Evolutionary conservation across 306 rosid species (phyloP).

Genomic region (Abrus precatorius): DNA sequence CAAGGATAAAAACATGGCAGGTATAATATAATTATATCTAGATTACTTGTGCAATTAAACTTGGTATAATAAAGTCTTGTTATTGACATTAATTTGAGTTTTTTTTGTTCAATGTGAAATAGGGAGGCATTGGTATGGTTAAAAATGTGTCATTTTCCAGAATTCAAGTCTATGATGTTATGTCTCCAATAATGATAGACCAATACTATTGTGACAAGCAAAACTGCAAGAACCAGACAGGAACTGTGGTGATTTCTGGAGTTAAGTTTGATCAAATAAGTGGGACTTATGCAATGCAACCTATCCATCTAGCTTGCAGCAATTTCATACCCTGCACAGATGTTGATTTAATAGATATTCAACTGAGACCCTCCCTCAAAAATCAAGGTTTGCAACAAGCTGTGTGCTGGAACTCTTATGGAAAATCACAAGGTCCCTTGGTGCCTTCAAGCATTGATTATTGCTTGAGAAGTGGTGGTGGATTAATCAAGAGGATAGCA

Average conservation of each 20-base stretch:
- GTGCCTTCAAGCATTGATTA: constrained; percentile 77
- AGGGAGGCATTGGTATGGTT: constrained; percentile 96
- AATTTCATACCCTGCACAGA: constrained; percentile 78
- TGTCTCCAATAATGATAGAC: constrained; percentile 79
- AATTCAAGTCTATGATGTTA: constrained; percentile 73
- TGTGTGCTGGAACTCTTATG: constrained; percentile 79
- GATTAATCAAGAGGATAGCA: constrained; percentile 60
- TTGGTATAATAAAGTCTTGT: constrained; percentile 1
- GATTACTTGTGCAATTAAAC: background rate
- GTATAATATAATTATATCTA: constrained; percentile 45
- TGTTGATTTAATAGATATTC: constrained; percentile 72
- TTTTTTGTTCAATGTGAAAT: background rate
- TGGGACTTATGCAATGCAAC: constrained; percentile 72
- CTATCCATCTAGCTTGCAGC: constrained; percentile 87
- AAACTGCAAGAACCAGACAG: constrained; percentile 80
- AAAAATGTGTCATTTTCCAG: constrained; percentile 89
- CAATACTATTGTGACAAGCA: constrained; percentile 89
- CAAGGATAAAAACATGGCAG: constrained; percentile 99
- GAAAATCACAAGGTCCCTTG: constrained; percentile 73
- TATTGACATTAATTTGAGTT: constrained; percentile 11
- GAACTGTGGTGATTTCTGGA: constrained; percentile 68
- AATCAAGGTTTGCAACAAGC: constrained; percentile 55
- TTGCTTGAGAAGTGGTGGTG: constrained; percentile 78
- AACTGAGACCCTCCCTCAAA: constrained; percentile 63
- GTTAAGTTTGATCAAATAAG: constrained; percentile 66